Evolutionary conservation across 1,139 yeast species (phyloP).

Genomic region (Nakaseomyces kungkrabaensis): DNA sequence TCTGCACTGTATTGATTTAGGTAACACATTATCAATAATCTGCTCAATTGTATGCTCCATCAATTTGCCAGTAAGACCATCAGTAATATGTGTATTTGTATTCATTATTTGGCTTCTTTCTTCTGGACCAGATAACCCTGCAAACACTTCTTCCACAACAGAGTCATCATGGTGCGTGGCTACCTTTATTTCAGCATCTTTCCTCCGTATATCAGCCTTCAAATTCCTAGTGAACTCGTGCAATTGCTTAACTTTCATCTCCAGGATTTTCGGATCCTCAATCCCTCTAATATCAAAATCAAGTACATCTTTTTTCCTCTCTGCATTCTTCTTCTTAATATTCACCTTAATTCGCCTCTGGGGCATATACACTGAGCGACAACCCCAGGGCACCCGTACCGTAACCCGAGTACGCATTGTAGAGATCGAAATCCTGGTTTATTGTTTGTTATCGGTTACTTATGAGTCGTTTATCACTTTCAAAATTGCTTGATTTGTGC

Average conservation of each 20-base stretch:
- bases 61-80: background rate
- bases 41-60: slow-evolving; percentile 2
- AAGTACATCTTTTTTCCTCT: background rate
- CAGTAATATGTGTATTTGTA: background rate
- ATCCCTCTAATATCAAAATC: slow-evolving; percentile 1
- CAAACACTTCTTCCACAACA: background rate
- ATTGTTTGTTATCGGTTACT: too few relatives aligned
- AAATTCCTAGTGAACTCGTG: slow-evolving; percentile 2
- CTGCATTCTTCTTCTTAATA: background rate
- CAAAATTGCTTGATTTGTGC: too few relatives aligned
- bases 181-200: background rate
- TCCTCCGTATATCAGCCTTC: background rate
- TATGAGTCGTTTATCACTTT: too few relatives aligned
- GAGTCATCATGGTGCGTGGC: background rate
- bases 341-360: background rate
- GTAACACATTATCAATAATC: slow-evolving; percentile 2
- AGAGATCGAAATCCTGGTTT: too few relatives aligned
- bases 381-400: background rate
- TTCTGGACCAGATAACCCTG: background rate
- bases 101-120: background rate
- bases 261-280: slow-evolving; percentile 1
- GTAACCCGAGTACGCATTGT: background rate
- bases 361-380: background rate
- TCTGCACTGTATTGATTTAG: slow-evolving; percentile 31
- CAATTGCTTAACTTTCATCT: slow-evolving; percentile 1